Conservation (phyloP, 495 filamentous ascomycete species). For the Delitschia confertaspora region DNA sequence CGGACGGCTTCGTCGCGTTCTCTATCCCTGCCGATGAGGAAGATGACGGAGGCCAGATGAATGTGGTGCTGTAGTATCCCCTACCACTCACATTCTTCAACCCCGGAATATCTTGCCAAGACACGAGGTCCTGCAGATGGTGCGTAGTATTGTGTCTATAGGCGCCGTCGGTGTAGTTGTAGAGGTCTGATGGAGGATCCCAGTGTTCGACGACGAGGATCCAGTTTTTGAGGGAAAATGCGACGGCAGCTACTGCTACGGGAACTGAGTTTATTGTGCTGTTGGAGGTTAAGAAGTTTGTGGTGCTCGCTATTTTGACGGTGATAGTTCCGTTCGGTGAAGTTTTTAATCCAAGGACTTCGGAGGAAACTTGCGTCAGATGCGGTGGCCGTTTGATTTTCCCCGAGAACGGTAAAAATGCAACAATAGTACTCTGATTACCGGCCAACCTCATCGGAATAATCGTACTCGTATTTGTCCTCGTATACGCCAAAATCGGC, state of each 20-base stretch:
- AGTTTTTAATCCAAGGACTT: not conserved
- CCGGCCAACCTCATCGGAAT: slow-evolving; percentile 33
- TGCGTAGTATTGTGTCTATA: slow-evolving; percentile 33
- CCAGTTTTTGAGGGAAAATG: slow-evolving; percentile 36
- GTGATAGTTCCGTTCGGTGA: slow-evolving; percentile 7
- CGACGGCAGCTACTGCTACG: slow-evolving; percentile 2
- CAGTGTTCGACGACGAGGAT: slow-evolving; percentile 38
- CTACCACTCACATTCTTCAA: slow-evolving; percentile 55
- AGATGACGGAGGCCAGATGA: slow-evolving; percentile 33
- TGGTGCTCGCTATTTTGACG: slow-evolving; percentile 21
- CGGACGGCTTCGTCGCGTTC: not conserved
- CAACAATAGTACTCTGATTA: slow-evolving; percentile 36
- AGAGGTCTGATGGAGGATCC: slow-evolving; percentile 34
- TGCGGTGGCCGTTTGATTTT: slow-evolving; percentile 12
- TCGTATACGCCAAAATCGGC: slow-evolving; percentile 32
- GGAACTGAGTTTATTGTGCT: slow-evolving; percentile 23
- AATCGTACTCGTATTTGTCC: slow-evolving; percentile 15
- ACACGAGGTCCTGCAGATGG: slow-evolving; percentile 28
- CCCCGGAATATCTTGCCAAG: slow-evolving; percentile 45
- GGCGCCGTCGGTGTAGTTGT: slow-evolving; percentile 25
- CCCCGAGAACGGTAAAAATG: slow-evolving; percentile 25
- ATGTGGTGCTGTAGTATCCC: slow-evolving; percentile 44
- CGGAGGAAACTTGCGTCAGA: slow-evolving; percentile 17
- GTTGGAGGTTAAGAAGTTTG: slow-evolving; percentile 25
- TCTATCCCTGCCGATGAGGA: slow-evolving; percentile 30